These are phyloP conservation scores for Fusarium heterosporum DNA, from an alignment of 2,329 filamentous ascomycete species.

Conservation along the genomic window DNA sequence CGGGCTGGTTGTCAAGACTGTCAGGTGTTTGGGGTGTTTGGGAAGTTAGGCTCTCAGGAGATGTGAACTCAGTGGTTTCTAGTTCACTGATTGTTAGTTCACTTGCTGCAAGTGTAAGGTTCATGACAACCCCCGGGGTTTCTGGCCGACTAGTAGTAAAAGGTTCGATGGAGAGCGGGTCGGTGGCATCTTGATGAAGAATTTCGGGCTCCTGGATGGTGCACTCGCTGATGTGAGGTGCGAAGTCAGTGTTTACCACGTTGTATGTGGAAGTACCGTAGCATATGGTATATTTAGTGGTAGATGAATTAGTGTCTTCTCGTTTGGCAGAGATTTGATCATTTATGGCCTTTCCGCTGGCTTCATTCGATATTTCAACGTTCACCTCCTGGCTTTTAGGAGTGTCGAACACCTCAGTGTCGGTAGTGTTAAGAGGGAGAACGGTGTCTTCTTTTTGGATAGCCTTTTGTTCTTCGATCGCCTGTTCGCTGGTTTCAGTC, in stretches of 20 bases:
- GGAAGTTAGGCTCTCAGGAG: background rate
- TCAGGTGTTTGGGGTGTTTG: background rate
- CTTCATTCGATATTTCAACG: background rate
- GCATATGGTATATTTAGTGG: background rate
- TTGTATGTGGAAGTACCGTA: background rate
- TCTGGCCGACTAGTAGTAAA: background rate
- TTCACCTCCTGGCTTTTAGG: background rate
- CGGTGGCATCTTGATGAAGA: background rate
- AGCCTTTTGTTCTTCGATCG: too few relatives aligned
- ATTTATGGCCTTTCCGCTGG: background rate
- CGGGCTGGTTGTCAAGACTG: too few relatives aligned
- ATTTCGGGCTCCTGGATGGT: background rate
- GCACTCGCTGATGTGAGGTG: background rate
- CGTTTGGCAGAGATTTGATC: background rate
- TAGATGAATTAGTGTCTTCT: background rate
- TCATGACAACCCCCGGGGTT: background rate
- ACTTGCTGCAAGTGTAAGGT: background rate
- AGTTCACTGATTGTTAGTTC: background rate
- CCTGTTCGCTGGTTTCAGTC: background rate
- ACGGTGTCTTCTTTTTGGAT: too few relatives aligned
- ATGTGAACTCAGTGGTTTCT: background rate
- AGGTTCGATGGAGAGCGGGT: background rate
- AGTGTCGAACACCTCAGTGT: too few relatives aligned
- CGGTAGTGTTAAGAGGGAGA: too few relatives aligned
- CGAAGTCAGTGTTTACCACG: background rate